Evolutionary conservation across 345 rosid genomes (phyloP), one percentile per base, ranked within the genome.

Genomic region (Populus nigra): DNA sequence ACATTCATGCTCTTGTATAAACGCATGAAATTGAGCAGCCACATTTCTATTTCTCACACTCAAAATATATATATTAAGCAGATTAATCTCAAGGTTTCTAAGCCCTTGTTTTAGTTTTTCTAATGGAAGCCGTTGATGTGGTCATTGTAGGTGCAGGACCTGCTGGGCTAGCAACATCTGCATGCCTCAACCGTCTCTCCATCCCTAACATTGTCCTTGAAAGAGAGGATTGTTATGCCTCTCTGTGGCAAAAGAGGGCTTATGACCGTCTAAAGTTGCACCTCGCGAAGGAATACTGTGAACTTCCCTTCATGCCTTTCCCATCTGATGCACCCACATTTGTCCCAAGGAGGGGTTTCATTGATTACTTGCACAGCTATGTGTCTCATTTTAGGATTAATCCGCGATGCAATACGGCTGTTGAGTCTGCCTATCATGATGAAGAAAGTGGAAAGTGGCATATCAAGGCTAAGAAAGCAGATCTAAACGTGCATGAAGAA

Each of bases 61-160:
- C 36, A 33, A 33, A 33, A 33, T 33, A 33, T 4, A 33, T 33
- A 33, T 33, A 33, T 33, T 0, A 33, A 33, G 5, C 36, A 33
- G 36, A 33, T 33, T 33, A 4, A 33, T 33, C 36, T 33, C 36
- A 33, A 33, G 36, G 36, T 33, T 33, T 33, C 47, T 11, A 43
- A 43, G 3, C 15, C 47, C 3, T 43, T 43, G 13, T 0, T 43
- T 3, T 35, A 5, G 17, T 67, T 13, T 8, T 2, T 16, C 12
- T 16, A 45, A 67, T 76, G 78, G 73, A 76, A 68, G 39, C 53
- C 13, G 41, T 63, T 1, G 17, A 13, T 1, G 72, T 76, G 4
- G 12, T 67, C 5, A 50, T 78, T 7, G 73, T 82, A 13, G 84
- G 84, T 1, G 81, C 84, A 22, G 84, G 84, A 2, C 84, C 84